Evolutionary conservation across 2,329 filamentous ascomycete genomes (phyloP).

Genomic region (Fusarium scirpi): DNA sequence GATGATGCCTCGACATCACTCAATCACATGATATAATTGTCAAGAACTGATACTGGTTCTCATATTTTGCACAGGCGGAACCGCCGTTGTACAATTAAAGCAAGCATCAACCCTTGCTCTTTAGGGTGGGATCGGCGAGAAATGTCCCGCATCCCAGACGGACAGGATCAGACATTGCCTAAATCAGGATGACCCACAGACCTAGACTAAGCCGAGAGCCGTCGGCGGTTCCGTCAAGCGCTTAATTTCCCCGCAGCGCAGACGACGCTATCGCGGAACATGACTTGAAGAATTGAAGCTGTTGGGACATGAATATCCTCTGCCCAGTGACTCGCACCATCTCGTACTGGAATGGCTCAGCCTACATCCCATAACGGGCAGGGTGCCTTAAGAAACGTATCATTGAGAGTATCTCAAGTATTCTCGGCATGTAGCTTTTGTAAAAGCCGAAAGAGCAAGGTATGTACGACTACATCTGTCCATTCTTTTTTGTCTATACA

Average conservation of each 20-base stretch:
- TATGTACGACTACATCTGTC: accelerated
- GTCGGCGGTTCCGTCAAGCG: not conserved
- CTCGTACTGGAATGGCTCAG: not conserved
- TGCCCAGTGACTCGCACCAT: accelerated
- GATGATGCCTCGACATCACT: not conserved
- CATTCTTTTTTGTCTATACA: accelerated
- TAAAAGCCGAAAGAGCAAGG: conserved; percentile 19
- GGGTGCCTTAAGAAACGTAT: not conserved
- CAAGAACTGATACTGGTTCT: accelerated
- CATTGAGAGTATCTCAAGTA: conserved; percentile 11
- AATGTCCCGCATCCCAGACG: not conserved
- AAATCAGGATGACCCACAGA: not conserved
- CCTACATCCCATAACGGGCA: accelerated
- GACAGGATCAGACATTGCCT: not conserved
- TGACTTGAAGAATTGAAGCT: not conserved
- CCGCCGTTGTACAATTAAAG: not conserved
- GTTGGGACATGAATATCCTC: not conserved
- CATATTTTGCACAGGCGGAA: not conserved
- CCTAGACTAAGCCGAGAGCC: not conserved
- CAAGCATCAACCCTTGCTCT: not conserved
- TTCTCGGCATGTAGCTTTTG: conserved; percentile 13
- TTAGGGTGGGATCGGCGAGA: not conserved
- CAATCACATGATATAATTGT: not conserved
- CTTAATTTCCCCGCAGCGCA: not conserved
- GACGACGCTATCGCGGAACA: not conserved